phyloP scores from a whole-genome alignment of 345 rosid genomes.

The Anacardium occidentale region DNA sequence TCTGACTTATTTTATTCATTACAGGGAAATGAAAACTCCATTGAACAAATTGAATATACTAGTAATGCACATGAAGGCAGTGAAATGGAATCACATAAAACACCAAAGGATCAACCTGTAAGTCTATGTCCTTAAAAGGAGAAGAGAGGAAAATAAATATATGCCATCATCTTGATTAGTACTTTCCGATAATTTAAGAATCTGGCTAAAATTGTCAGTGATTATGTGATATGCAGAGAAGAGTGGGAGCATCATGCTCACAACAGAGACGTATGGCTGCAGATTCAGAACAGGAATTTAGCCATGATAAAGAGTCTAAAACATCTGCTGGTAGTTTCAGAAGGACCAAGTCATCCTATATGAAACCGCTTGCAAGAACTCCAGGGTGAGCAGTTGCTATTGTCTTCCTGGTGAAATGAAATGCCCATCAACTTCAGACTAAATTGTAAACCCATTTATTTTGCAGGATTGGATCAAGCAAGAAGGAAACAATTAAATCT shows the following conservation, averaged over 20 bases:
- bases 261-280: conserved; percentile 27
- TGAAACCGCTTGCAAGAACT: conserved; percentile 29
- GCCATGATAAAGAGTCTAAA: conserved; percentile 22
- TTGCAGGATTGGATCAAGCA: conserved; percentile 41
- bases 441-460: conserved; percentile 6
- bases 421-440: background rate
- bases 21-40: conserved; percentile 32
- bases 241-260: conserved; percentile 20
- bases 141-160: background rate
- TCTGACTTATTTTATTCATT: background rate
- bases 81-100: conserved; percentile 20
- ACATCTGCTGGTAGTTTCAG: conserved; percentile 22
- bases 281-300: conserved; percentile 10
- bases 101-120: conserved; percentile 26
- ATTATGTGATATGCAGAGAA: conserved; percentile 22
- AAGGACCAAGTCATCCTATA: conserved; percentile 38
- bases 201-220: conserved; percentile 11
- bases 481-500: conserved; percentile 25
- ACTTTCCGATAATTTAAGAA: background rate
- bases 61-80: conserved; percentile 6
- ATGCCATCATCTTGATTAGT: background rate
- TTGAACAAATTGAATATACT: conserved; percentile 20
- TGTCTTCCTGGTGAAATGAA: background rate
- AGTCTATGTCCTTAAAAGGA: conserved; percentile 22
- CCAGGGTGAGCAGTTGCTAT: conserved; percentile 29